Evolutionary conservation across 164 flowering plant species (phyloP).

Genomic region (Vitis rotundifolia): DNA sequence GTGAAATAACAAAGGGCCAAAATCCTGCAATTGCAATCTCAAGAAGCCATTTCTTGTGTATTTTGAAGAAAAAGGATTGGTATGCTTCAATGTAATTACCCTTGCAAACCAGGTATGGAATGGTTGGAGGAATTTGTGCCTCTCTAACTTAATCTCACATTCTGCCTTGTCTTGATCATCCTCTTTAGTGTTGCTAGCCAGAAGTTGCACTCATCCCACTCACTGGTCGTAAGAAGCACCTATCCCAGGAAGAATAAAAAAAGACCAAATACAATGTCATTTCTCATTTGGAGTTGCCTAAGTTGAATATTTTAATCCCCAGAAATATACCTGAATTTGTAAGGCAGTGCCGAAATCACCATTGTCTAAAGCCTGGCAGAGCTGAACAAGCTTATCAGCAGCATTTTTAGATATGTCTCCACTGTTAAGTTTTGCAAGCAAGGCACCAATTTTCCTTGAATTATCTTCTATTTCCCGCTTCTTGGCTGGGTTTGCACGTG

Average conservation of each 20-base stretch:
- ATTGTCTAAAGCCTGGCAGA: slow-evolving; percentile 83
- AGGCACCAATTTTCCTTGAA: slow-evolving; percentile 85
- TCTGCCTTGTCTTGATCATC: slow-evolving; percentile 91
- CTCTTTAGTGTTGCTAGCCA: slow-evolving; percentile 94
- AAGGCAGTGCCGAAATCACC: slow-evolving; percentile 76
- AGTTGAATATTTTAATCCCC: too few species aligned
- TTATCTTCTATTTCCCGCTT: slow-evolving; percentile 96
- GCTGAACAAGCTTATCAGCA: slow-evolving; percentile 78
- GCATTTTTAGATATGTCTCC: slow-evolving; percentile 92
- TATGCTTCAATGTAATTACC: not conserved
- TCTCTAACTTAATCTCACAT: slow-evolving; percentile 40
- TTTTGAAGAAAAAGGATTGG: not conserved
- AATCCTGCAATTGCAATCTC: slow-evolving; percentile 16
- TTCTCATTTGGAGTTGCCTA: not conserved
- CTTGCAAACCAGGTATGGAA: not conserved
- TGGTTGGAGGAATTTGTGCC: not conserved
- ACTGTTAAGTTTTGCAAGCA: slow-evolving; percentile 86
- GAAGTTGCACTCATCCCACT: slow-evolving; percentile 98
- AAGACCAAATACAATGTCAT: not conserved
- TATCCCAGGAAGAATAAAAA: slow-evolving; percentile 21
- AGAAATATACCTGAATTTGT: slow-evolving; percentile 72
- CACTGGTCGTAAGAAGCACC: slow-evolving; percentile 89
- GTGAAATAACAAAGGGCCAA: slow-evolving; percentile 7
- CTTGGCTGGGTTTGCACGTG: slow-evolving; percentile 81
- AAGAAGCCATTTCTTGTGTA: slow-evolving; percentile 18